These are phyloP conservation scores for Akanthomyces uredinophilus DNA, from an alignment of 2,329 filamentous ascomycete species.

Conservation along the genomic window DNA sequence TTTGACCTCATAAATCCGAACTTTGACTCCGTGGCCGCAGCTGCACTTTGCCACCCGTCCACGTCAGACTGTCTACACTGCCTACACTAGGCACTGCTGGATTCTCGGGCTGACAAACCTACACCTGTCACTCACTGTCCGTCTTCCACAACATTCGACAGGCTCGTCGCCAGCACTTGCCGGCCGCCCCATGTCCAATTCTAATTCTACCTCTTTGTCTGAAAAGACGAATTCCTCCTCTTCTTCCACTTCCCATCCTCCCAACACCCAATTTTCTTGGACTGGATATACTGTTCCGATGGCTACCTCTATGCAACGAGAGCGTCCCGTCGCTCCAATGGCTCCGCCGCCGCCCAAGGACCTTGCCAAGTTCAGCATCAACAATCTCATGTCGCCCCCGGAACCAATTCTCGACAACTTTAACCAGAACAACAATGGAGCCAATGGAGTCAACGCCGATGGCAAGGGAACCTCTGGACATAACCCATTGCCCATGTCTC, in stretches of 20 bases:
- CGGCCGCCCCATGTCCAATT: background rate
- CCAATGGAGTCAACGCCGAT: conserved; percentile 20
- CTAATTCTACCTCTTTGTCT: conserved; percentile 9
- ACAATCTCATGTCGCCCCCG: conserved; percentile 58
- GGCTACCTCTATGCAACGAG: conserved; percentile 20
- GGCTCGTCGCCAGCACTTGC: conserved; percentile 4
- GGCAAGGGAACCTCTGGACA: conserved; percentile 26
- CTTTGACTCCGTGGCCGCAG: background rate
- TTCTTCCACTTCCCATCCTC: conserved; percentile 12
- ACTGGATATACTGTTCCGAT: conserved; percentile 4
- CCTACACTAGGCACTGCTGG: background rate
- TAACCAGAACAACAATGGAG: conserved; percentile 22
- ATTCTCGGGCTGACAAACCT: conserved; percentile 13
- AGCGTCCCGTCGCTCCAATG: conserved; percentile 22
- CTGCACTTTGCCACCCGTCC: conserved; percentile 13
- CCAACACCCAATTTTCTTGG: conserved; percentile 1
- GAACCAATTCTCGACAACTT: conserved; percentile 53
- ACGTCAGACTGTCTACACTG: conserved; percentile 10
- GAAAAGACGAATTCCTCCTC: conserved; percentile 10
- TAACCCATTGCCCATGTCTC: conserved; percentile 44
- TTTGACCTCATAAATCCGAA: background rate
- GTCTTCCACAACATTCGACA: conserved; percentile 14
- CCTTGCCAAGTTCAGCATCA: conserved; percentile 44
- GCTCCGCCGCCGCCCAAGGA: conserved; percentile 25
- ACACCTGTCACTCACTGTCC: background rate